Conservation (phyloP, 805 yeast genomes). For the Myxozyma mucilagina region DNA sequence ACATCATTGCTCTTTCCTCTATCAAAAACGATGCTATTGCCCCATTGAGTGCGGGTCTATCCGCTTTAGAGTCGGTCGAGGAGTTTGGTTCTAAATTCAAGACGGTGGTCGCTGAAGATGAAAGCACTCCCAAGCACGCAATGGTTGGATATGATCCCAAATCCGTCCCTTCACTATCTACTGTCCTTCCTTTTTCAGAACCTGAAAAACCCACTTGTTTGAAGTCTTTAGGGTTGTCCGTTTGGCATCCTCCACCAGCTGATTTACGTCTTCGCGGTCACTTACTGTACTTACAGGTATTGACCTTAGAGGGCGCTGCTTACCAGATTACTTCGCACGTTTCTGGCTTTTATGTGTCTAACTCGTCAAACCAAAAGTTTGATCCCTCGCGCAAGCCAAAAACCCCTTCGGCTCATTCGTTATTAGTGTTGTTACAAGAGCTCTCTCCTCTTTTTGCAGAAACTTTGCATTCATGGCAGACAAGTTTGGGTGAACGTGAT, state of each 20-base stretch:
- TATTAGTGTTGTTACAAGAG: conserved; percentile 60
- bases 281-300: conserved; percentile 68
- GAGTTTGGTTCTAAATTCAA: conserved; percentile 22
- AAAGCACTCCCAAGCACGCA: conserved; percentile 26
- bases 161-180: conserved; percentile 7
- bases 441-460: conserved; percentile 63
- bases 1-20: conserved; percentile 52
- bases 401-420: conserved; percentile 43
- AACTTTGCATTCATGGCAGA: conserved; percentile 55
- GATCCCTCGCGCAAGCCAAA: conserved; percentile 56
- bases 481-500: conserved; percentile 38
- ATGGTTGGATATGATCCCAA: conserved; percentile 35
- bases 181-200: conserved; percentile 11
- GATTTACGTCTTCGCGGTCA: conserved; percentile 68
- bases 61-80: conserved; percentile 43
- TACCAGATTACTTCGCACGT: conserved; percentile 76
- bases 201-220: conserved; percentile 35
- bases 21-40: conserved; percentile 43
- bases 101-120: neutral
- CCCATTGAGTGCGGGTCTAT: conserved; percentile 50
- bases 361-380: conserved; percentile 63
- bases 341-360: conserved; percentile 78
- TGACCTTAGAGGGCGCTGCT: conserved; percentile 78
- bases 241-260: conserved; percentile 85
- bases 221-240: conserved; percentile 66